phyloP scores from a whole-genome alignment of 108 stramenopile species.

The Cyclostephanos tholiformis region DNA sequence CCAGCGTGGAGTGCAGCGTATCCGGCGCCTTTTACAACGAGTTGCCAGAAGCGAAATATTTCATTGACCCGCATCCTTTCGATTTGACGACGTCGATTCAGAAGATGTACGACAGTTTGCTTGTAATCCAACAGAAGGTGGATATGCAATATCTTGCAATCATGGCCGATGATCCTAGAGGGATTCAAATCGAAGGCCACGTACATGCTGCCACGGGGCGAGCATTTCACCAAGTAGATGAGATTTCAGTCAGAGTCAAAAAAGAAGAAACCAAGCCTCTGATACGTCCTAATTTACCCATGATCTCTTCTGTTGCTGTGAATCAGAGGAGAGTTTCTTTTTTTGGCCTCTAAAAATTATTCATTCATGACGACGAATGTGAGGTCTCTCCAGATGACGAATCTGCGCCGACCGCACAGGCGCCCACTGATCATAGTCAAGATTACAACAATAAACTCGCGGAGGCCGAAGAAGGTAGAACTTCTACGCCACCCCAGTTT shows the following conservation, averaged over 20 bases:
- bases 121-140: background rate
- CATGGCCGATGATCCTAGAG: conserved; percentile 29
- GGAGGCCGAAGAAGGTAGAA: background rate
- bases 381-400: too few species aligned
- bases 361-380: too few species aligned
- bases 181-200: conserved; percentile 39
- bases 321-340: too few species aligned
- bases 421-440: too few species aligned
- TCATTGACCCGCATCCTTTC: too few species aligned
- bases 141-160: conserved; percentile 19
- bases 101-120: too few species aligned
- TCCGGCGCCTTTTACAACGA: conserved; percentile 45
- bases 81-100: too few species aligned
- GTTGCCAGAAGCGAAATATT: conserved; percentile 26
- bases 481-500: background rate
- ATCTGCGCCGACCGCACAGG: too few species aligned
- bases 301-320: too few species aligned
- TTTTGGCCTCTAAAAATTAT: too few species aligned
- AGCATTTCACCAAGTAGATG: conserved; percentile 4
- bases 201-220: conserved; percentile 35
- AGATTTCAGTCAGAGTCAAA: background rate
- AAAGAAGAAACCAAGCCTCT: conserved; percentile 15
- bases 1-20: conserved; percentile 57
- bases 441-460: background rate
- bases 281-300: background rate